Evolutionary conservation across 108 stramenopile genomes (phyloP).

Genomic region (Mediolabrus comicus): DNA sequence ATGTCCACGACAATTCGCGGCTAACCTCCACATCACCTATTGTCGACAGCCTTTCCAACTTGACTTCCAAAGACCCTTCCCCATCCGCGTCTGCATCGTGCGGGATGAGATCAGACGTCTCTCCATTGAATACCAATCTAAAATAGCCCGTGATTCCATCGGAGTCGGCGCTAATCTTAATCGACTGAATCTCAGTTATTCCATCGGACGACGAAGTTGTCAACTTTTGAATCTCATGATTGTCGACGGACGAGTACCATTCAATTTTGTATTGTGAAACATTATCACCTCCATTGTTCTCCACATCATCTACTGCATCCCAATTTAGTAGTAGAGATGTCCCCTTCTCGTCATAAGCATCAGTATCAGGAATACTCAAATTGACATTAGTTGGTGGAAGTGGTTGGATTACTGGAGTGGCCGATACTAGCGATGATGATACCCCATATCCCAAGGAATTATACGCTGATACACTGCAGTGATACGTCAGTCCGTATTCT

Average conservation of each 20-base stretch:
- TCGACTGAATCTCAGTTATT: conserved; percentile 57
- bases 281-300: conserved; percentile 38
- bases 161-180: conserved; percentile 55
- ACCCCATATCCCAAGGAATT: conserved; percentile 69
- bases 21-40: conserved; percentile 73
- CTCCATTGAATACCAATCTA: conserved; percentile 59
- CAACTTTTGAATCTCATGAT: conserved; percentile 71
- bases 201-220: conserved; percentile 70
- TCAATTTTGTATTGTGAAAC: conserved; percentile 54
- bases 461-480: conserved; percentile 74
- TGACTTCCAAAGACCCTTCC: conserved; percentile 54
- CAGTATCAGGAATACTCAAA: conserved; percentile 23
- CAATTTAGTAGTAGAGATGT: conserved; percentile 54
- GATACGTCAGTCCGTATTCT: conserved; percentile 55
- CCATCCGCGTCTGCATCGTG: conserved; percentile 77
- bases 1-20: conserved; percentile 56
- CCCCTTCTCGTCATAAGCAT: conserved; percentile 20
- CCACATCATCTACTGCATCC: conserved; percentile 26
- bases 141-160: conserved; percentile 78
- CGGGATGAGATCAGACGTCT: conserved; percentile 71
- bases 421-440: conserved; percentile 43
- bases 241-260: conserved; percentile 50
- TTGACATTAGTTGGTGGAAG: conserved; percentile 9
- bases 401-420: conserved; percentile 58
- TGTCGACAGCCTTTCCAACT: conserved; percentile 59